phyloP scores from a whole-genome alignment of 225 moss, liverwort and hornwort species.

The Physcomitrellopsis africana region DNA sequence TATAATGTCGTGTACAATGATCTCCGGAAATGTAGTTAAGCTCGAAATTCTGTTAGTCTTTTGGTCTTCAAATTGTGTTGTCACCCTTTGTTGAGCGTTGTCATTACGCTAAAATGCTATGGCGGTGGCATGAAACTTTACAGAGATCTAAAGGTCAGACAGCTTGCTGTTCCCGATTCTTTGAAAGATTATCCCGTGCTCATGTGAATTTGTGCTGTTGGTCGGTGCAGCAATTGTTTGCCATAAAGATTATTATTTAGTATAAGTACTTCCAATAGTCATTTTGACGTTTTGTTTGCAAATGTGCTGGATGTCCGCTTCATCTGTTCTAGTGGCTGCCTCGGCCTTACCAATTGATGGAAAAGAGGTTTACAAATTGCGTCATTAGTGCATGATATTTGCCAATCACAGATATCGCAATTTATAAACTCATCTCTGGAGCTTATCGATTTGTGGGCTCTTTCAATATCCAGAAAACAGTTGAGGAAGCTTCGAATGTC shows the following conservation, averaged over 20 bases:
- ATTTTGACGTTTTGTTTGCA: neutral
- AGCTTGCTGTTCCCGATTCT: constrained; percentile 32
- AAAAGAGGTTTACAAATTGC: constrained; percentile 19
- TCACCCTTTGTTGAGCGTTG: constrained; percentile 45
- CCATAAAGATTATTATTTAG: neutral
- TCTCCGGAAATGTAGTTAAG: constrained; percentile 48
- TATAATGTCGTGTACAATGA: constrained; percentile 52
- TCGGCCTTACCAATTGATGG: neutral
- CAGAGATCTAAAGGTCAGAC: constrained; percentile 34
- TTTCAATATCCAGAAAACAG: neutral
- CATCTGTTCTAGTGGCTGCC: neutral
- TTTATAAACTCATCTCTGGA: neutral
- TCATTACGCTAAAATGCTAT: constrained; percentile 36
- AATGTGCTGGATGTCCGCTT: constrained; percentile 1
- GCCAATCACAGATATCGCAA: constrained; percentile 1
- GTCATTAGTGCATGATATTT: neutral
- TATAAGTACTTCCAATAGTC: constrained; percentile 10
- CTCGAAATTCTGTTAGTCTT: constrained; percentile 44
- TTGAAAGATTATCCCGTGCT: constrained; percentile 25
- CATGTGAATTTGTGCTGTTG: constrained; percentile 3
- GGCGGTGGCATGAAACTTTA: constrained; percentile 46
- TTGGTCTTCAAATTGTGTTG: constrained; percentile 48
- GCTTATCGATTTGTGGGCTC: neutral
- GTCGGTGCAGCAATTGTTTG: constrained; percentile 14
- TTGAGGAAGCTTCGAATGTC: neutral